Evolutionary conservation across 805 yeast genomes (phyloP).

Genomic region (Grigorovia jiainica): DNA sequence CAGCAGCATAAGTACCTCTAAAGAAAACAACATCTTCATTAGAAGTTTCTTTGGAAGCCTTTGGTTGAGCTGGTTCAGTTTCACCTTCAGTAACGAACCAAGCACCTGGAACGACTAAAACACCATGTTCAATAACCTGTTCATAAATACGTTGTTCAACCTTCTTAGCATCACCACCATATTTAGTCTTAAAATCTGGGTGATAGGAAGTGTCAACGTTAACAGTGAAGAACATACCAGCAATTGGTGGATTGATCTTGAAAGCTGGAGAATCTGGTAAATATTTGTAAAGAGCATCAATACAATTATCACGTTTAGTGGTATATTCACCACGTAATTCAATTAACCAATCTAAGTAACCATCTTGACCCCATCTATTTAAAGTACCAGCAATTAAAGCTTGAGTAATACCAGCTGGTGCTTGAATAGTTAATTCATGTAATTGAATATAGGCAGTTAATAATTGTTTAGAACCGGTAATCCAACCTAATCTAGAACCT

Average conservation of each 20-base stretch:
- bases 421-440: slow-evolving; percentile 75
- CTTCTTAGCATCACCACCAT: slow-evolving; percentile 46
- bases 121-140: slow-evolving; percentile 47
- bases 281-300: slow-evolving; percentile 58
- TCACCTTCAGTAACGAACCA: slow-evolving; percentile 61
- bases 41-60: slow-evolving; percentile 32
- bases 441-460: slow-evolving; percentile 59
- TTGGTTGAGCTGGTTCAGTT: slow-evolving; percentile 49
- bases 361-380: slow-evolving; percentile 82
- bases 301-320: slow-evolving; percentile 76
- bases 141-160: slow-evolving; percentile 61
- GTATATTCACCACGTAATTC: slow-evolving; percentile 79
- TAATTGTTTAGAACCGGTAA: slow-evolving; percentile 58
- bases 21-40: slow-evolving; percentile 49
- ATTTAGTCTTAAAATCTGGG: slow-evolving; percentile 57
- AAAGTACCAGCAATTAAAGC: slow-evolving; percentile 60
- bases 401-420: slow-evolving; percentile 74
- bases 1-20: slow-evolving; percentile 87
- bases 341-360: slow-evolving; percentile 84
- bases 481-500: slow-evolving; percentile 84
- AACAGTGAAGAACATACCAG: slow-evolving; percentile 82
- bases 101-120: slow-evolving; percentile 72
- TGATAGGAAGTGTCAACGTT: slow-evolving; percentile 68
- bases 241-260: slow-evolving; percentile 51
- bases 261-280: slow-evolving; percentile 30